Evolutionary conservation across 192 early-diverging fungal species (phyloP).

Genomic region (Coemansia sp.): DNA sequence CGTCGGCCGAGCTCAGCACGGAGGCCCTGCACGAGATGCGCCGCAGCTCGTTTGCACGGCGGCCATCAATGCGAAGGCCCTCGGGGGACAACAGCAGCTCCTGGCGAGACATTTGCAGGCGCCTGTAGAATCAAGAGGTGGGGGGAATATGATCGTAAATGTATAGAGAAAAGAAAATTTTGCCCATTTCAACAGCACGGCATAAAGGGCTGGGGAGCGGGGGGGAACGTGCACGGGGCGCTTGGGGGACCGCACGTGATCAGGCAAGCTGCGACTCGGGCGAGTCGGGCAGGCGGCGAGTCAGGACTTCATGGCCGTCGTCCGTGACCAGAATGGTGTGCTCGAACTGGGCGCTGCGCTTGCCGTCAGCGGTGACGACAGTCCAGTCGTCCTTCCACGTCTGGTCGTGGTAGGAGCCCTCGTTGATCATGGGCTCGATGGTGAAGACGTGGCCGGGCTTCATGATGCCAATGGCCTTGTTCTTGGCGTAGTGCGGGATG

Average conservation of each 20-base stretch:
- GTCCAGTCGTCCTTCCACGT: conserved; percentile 89
- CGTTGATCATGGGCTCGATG: conserved; percentile 99
- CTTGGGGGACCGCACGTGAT: background rate
- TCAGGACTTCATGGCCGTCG: conserved; percentile 86
- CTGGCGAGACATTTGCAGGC: conserved; percentile 22
- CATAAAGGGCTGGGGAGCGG: background rate
- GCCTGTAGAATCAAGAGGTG: too few relatives aligned
- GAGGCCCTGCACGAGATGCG: conserved; percentile 79
- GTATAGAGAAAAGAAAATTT: too few relatives aligned
- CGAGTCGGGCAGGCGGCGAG: conserved; percentile 45
- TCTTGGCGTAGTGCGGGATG: conserved; percentile 94
- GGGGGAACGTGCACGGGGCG: too few relatives aligned
- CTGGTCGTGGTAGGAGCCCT: conserved; percentile 72
- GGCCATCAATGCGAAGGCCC: conserved; percentile 92
- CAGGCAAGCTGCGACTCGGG: conserved; percentile 35
- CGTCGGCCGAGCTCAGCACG: conserved; percentile 84
- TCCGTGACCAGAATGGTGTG: conserved; percentile 93
- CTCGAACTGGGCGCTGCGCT: conserved; percentile 97
- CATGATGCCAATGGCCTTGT: conserved; percentile 96
- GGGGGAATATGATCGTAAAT: too few relatives aligned
- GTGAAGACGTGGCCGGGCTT: conserved; percentile 96
- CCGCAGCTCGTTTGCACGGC: conserved; percentile 85
- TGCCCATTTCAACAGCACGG: too few relatives aligned
- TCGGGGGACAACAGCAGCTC: conserved; percentile 60
- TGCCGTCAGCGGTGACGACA: conserved; percentile 87